Evolutionary conservation across 139 green algal genomes (phyloP), one percentile per base, ranked within the genome.

Genomic region (Haematococcus sp.): DNA sequence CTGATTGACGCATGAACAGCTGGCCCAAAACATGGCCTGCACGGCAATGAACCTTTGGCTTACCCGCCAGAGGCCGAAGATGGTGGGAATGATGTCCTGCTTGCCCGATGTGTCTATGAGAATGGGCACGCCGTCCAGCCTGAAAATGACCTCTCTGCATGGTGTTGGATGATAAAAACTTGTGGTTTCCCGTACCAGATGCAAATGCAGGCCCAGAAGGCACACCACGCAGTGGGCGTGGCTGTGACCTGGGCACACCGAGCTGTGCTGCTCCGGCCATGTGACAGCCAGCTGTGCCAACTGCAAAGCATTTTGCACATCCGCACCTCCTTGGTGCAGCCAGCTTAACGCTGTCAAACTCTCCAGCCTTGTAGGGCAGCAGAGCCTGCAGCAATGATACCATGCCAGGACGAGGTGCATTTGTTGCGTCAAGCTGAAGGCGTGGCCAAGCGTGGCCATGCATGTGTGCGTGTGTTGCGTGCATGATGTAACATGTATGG

Each of bases 281-380:
- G n/a, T n/a, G n/a, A n/a, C n/a, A n/a, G n/a, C n/a, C n/a, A n/a
- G n/a, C n/a, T n/a, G n/a, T n/a, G n/a, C n/a, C n/a, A n/a, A n/a
- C n/a, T n/a, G n/a, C n/a, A n/a, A n/a, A 49, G 40, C 40, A 49
- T 7, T 11, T 49, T 7, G 40, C 11, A 11, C 40, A 49, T n/a
- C n/a, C 40, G 40, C 11, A 49, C 40, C 40, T 49, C 11, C 40
- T 70, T 28, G 84, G 84, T 3, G 83, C 75, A 23, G 76, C 35
- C 15, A 89, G 70, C 72, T 89, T 90, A 2, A 70, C 76, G 40
- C 75, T 60, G 31, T 85, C 81, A n/a, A 87, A 73, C 56, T 90
- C 87, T 0, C 83, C 84, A 5, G 72, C 70, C 66, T 92, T 92
- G 52, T 59, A 61, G 19, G 87, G 87, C 3, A 92, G 77, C 30